phyloP scores from a whole-genome alignment of 352 stramenopile species.

The Phytophthora cactorum region DNA sequence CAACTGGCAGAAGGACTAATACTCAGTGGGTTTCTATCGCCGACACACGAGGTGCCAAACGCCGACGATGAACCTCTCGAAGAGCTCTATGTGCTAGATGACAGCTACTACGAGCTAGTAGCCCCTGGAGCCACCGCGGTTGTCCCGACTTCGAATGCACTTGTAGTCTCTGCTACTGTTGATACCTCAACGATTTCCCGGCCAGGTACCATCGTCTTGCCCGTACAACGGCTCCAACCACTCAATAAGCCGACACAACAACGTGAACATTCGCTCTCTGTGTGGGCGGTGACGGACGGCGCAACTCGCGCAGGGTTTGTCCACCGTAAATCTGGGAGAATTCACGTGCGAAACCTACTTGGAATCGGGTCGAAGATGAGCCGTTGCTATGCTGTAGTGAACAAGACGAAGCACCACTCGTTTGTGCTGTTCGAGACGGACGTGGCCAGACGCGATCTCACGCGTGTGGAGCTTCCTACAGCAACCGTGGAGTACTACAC shows the following conservation, averaged over 20 bases:
- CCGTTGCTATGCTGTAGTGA: conserved; percentile 45
- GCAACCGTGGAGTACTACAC: conserved; percentile 44
- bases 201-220: conserved; percentile 21
- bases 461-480: conserved; percentile 25
- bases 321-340: conserved; percentile 13
- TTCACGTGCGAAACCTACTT: conserved; percentile 22
- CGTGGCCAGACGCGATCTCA: conserved; percentile 32
- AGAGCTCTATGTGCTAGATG: conserved; percentile 39
- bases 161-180: conserved; percentile 18
- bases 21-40: conserved; percentile 44
- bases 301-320: conserved; percentile 43
- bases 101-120: conserved; percentile 59
- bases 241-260: conserved; percentile 7
- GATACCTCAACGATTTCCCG: conserved; percentile 15
- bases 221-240: conserved; percentile 7
- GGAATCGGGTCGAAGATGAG: conserved; percentile 6
- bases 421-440: conserved; percentile 44
- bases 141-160: conserved; percentile 9
- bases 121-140: conserved; percentile 34
- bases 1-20: conserved; percentile 43
- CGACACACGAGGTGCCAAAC: conserved; percentile 26
- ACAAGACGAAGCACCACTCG: conserved; percentile 33
- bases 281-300: conserved; percentile 47
- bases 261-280: conserved; percentile 20
- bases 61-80: conserved; percentile 26